A percentile compares a stretch with the other conserved stretches of the same genome.
Conservation (phyloP, 345 rosid species). For the Viola odorata region DNA sequence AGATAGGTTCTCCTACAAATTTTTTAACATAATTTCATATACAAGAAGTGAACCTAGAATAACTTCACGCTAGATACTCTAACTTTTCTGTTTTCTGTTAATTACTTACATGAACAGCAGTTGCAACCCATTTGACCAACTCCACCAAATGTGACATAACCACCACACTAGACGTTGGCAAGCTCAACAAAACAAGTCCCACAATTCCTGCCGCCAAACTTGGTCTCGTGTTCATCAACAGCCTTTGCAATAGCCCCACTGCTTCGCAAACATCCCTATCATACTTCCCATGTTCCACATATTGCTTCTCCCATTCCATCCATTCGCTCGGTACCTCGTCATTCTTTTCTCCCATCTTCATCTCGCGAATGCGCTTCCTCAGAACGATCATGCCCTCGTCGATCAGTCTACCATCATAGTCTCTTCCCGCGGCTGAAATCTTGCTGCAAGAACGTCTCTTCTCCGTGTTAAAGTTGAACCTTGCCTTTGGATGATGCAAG, state of each 20-base stretch:
- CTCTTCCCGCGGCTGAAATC: not conserved
- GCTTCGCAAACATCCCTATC: constrained; percentile 8
- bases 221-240: constrained; percentile 6
- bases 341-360: not conserved
- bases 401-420: not conserved
- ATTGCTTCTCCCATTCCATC: constrained; percentile 17
- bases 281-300: not conserved
- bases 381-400: constrained; percentile 12
- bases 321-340: constrained; percentile 7
- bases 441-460: not conserved
- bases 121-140: not conserved
- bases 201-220: constrained; percentile 10
- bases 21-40: too few species aligned
- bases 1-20: too few species aligned
- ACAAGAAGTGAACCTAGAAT: too few species aligned
- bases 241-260: constrained; percentile 4
- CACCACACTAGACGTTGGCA: constrained; percentile 1
- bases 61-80: too few species aligned
- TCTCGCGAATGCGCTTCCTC: not conserved
- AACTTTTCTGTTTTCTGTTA: too few species aligned
- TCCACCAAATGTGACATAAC: constrained; percentile 4
- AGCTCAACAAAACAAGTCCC: not conserved
- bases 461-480: not conserved
- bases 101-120: too few species aligned
- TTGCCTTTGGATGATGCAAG: not conserved